Percentiles rank a stretch among this genome's conserved stretches.
These are phyloP conservation scores for Rosa multiflora DNA, from an alignment of 306 rosid species.

Conservation along the genomic window DNA sequence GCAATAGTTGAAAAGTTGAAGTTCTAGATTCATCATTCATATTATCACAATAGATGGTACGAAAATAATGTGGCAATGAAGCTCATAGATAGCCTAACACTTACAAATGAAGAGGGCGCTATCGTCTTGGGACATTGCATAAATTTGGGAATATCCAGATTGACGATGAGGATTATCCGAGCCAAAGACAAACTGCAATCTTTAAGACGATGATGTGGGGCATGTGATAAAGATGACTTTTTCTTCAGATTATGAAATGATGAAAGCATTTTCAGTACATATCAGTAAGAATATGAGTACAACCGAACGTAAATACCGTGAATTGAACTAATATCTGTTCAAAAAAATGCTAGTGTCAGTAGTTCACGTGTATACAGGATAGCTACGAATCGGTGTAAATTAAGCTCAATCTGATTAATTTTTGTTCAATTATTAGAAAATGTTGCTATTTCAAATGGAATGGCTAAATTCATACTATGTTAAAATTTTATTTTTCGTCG, in stretches of 20 bases:
- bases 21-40: no score
- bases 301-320: background rate
- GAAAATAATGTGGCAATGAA: background rate
- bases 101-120: background rate
- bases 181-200: background rate
- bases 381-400: background rate
- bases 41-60: no score
- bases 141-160: slow-evolving; percentile 5
- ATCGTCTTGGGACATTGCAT: background rate
- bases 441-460: background rate
- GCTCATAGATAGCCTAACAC: background rate
- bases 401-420: background rate
- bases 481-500: background rate
- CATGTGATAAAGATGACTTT: background rate
- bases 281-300: background rate
- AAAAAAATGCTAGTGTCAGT: background rate
- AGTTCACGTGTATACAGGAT: background rate
- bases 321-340: background rate
- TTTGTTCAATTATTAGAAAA: background rate
- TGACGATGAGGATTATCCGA: background rate
- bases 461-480: background rate
- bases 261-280: background rate
- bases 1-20: no score
- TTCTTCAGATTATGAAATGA: background rate
- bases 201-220: background rate